Evolutionary conservation across 2,329 filamentous ascomycete species (phyloP), one percentile per base, ranked within the genome.

Genomic region (Huntiella decipiens): DNA sequence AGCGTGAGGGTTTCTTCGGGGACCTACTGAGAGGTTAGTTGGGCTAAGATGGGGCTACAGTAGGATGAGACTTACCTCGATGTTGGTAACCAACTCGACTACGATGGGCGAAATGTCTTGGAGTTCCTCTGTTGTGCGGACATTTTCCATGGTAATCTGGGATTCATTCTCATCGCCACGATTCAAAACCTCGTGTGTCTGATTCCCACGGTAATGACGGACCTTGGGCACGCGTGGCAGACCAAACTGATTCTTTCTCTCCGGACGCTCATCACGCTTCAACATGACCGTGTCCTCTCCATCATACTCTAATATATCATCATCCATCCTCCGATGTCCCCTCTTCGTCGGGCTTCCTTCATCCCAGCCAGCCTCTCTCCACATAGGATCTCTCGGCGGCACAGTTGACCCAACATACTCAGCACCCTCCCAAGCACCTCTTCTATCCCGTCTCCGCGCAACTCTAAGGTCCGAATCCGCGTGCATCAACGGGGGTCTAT

Each of bases 1-100:
- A 86, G 75, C 52, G 91, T 74, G 6, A 72, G 75, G 55, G 77
- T 79, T 54, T 87, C 79, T 56, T 88, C 80, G 52, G 78, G 72
- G 55, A 87, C 73, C 76, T 86, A 48, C 10, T 5, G n/a, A 7
- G 19, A 31, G 17, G 32, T 39, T 34, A 32, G 17, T 13, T 34
- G 38, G 31, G 17, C 13, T 4, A 3, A n/a, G 15, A 8, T 10
- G 8, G 2, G 11, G 10, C 4, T 4, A n/a, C 8, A 12, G 11
- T 19, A n/a, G 7, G 13, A 13, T 3, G 15, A 19, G 16, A 31
- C 39, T 36, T 47, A 43, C 45, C 34, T 43, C 19, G n/a, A 47
- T 28, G 15, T 47, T 47, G 10, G 45, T 47, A 22, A 43, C n/a
- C 5, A 47, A 13, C 34, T 47, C 45, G 15, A 43, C 39, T 15